These are phyloP conservation scores for Trichoderma guizhouense DNA, from an alignment of 2,329 filamentous ascomycete species.

Conservation along the genomic window DNA sequence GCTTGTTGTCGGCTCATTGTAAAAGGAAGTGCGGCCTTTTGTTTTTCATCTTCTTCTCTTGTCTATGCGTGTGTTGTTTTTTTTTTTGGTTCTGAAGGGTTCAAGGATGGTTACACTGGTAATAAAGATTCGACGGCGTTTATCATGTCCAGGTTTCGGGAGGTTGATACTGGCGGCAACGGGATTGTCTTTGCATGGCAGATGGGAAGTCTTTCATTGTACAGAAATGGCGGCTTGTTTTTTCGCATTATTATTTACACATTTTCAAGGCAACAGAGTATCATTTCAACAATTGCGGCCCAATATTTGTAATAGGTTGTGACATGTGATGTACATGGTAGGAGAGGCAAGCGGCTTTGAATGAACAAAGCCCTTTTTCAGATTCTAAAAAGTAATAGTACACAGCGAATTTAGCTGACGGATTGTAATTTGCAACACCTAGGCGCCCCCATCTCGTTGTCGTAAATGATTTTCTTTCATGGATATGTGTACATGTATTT, in stretches of 20 bases:
- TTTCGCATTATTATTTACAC: background rate
- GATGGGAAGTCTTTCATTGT: constrained; percentile 2
- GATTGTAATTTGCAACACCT: constrained; percentile 1
- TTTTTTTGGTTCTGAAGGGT: constrained; percentile 9
- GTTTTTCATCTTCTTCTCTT: constrained; percentile 12
- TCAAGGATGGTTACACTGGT: constrained; percentile 12
- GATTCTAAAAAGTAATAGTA: background rate
- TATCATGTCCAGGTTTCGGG: constrained; percentile 5
- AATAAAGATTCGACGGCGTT: constrained; percentile 17
- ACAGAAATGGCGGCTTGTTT: constrained; percentile 14
- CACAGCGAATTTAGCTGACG: constrained; percentile 6
- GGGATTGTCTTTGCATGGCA: constrained; percentile 15
- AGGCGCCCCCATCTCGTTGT: background rate
- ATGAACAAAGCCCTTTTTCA: background rate
- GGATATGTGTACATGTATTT: background rate
- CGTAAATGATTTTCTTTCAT: background rate
- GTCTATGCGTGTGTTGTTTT: background rate
- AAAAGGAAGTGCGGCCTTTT: constrained; percentile 24
- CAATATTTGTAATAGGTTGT: background rate
- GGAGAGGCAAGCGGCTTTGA: background rate
- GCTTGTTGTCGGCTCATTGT: constrained; percentile 25
- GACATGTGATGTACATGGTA: background rate
- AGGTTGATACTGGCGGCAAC: constrained; percentile 9
- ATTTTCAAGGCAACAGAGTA: background rate
- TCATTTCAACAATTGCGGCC: background rate